Conservation (phyloP, 2,329 filamentous ascomycete genomes). For the Clonostachys byssicola region DNA sequence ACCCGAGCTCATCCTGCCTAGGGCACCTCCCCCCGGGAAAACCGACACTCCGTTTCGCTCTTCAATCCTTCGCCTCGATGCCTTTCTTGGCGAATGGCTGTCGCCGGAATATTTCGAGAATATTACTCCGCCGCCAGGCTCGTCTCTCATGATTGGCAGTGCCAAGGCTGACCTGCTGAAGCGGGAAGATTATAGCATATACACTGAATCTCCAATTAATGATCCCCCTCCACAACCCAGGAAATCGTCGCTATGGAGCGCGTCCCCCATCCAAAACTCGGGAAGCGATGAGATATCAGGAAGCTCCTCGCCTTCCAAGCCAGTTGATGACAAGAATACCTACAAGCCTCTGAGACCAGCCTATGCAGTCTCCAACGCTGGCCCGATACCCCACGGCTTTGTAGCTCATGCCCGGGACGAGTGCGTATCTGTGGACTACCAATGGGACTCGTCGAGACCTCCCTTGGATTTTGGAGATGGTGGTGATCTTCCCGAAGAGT, state of each 20-base stretch:
- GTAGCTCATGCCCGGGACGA: conserved; percentile 86
- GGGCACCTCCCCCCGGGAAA: conserved; percentile 14
- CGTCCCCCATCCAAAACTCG: conserved; percentile 13
- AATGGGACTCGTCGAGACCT: conserved; percentile 88
- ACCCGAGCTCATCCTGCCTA: conserved; percentile 26
- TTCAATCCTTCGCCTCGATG: conserved; percentile 74
- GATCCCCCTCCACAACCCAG: conserved; percentile 10
- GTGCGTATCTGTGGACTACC: conserved; percentile 83
- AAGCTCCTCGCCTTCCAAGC: conserved; percentile 4
- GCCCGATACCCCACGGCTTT: conserved; percentile 82
- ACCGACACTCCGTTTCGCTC: conserved; percentile 38
- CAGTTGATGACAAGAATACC: conserved; percentile 22
- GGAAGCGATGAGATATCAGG: not conserved
- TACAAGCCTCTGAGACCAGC: conserved; percentile 77
- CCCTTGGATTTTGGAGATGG: conserved; percentile 83
- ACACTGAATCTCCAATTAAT: conserved; percentile 20
- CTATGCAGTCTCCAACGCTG: conserved; percentile 76
- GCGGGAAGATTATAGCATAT: conserved; percentile 61
- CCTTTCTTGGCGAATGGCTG: conserved; percentile 94
- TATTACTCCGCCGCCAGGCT: conserved; percentile 84
- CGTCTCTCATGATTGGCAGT: conserved; percentile 79
- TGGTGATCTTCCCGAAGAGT: conserved; percentile 87
- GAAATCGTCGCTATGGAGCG: conserved; percentile 24
- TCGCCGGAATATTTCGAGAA: conserved; percentile 89
- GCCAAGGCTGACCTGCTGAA: conserved; percentile 85